Evolutionary conservation across 2,329 filamentous ascomycete genomes (phyloP), one percentile per base, ranked within the genome.

Genomic region (Aspergillus intermedius): DNA sequence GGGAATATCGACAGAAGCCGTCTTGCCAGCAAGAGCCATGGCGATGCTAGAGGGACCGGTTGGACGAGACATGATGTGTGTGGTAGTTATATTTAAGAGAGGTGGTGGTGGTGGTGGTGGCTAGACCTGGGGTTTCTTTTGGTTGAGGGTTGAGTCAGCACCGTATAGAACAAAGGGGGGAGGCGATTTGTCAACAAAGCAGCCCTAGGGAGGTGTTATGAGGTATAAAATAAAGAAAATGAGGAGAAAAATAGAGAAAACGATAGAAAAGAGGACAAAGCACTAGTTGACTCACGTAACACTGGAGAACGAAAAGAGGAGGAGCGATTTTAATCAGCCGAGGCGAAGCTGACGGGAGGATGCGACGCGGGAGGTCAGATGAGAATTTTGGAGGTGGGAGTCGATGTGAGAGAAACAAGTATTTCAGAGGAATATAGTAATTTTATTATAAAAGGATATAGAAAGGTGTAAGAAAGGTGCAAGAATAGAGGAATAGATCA

Each of bases 11-110:
- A 76, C 68, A 39, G 70, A 75, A 50, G 70, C 71, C 52, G 73
- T 74, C 66, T 73, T 75, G 64, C 70, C 70, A 66, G 73, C 73
- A 61, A 75, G 68, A 58, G 73, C 74, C 68, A 75, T 71, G 51
- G 70, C 72, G 57, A 75, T 72, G 66, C 68, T 74, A 59, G 73
- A 76, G 47, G 60, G 62, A 47, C 61, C 55, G 49, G 58, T 66
- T 49, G 66, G 64, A 57, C 66, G 59, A 69, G 72, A 70, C 73
- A 76, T 76, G 61, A 61, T 72, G 57, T 19, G 10, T 23, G 17
- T 10, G 6, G 2, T 8, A 15, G 35, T 39, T 39, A n/a, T 30
- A 12, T 35, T 41, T n/a, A 13, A n/a, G 39, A 41, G 39, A 13
- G 17, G 17, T 19, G 21, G 43, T 44, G 39, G 17, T 19, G 21